phyloP scores from a whole-genome alignment of 2,329 filamentous ascomycete species.

The Mycosphaerella arachidis region DNA sequence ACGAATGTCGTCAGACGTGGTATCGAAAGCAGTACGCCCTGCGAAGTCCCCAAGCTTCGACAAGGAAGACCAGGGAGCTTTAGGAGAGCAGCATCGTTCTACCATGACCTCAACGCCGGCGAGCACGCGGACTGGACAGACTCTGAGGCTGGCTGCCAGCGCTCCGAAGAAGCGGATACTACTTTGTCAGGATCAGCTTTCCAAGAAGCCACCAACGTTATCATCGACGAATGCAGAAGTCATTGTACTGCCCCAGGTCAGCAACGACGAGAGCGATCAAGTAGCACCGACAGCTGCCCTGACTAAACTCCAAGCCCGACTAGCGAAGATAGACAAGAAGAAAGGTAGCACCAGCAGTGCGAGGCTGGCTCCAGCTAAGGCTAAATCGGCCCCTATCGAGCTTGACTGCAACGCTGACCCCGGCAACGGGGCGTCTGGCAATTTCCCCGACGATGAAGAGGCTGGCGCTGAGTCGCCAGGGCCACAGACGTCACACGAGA shows the following conservation, averaged over 20 bases:
- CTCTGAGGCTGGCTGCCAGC: constrained; percentile 37
- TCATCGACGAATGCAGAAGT: constrained; percentile 18
- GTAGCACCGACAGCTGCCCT: constrained; percentile 18
- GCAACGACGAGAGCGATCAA: constrained; percentile 20
- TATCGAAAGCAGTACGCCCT: background rate
- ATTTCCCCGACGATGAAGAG: constrained; percentile 3
- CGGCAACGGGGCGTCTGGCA: background rate
- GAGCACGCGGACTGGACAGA: constrained; percentile 21
- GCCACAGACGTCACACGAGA: constrained; percentile 10
- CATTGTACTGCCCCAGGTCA: constrained; percentile 13
- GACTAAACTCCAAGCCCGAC: constrained; percentile 26
- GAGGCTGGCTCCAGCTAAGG: constrained; percentile 6
- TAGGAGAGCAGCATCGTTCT: background rate
- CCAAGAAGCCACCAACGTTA: constrained; percentile 13
- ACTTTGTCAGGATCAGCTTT: constrained; percentile 38
- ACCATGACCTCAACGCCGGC: background rate
- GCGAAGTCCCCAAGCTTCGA: background rate
- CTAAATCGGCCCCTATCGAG: background rate
- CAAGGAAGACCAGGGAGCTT: background rate
- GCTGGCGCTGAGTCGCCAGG: constrained; percentile 6
- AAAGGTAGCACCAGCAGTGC: constrained; percentile 16
- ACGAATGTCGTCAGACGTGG: background rate
- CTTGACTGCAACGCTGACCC: constrained; percentile 4
- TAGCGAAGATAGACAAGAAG: constrained; percentile 29
- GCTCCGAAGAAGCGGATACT: constrained; percentile 39